Evolutionary conservation across 2,329 filamentous ascomycete genomes (phyloP), one percentile per base, ranked within the genome.

Genomic region (Canariomyces notabilis): DNA sequence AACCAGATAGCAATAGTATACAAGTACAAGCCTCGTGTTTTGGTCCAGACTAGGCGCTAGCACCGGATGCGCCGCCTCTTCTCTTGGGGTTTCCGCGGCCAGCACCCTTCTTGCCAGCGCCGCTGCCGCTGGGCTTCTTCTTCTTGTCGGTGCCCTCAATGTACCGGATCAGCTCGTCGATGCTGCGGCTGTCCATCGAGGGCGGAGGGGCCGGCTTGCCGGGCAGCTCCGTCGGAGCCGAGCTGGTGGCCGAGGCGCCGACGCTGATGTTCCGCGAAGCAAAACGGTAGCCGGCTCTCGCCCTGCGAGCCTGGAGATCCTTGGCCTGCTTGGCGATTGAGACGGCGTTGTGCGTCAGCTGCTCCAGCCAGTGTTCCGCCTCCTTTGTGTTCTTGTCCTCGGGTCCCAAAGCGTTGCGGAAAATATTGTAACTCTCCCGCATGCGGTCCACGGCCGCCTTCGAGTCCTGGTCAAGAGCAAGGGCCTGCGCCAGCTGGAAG

Each of bases 341-440:
- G 33, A 98, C 93, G 36, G 93, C 93, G 60, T 94, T 96, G 67
- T 94, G 87, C 0, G 91, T 97, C 49, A 98, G 79, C 67, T 95
- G 90, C 68, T 95, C 89, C 19, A 97, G 80, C 93, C 93, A 98
- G 61, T 80, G 87, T 72, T 95, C 90, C 2, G 93, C 91, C 66
- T 98, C 93, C 73, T 95, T 96, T 53, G 93, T 98, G 73, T 98
- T 97, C 67, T 90, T 89, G 67, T 97, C 90, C 32, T 95, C 83
- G 2, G 89, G 74, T 21, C 93, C 93, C 5, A 98, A 83, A 61
- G 93, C 82, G 48, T 75, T 73, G 53, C 90, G 80, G 82, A 98
- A 98, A 64, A 96, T 94, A 69, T 86, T 95, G 74, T 90, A 96
- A 37, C 89, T 93, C 67, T 96, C 90, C 50, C 89, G 87, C 93